Evolutionary conservation across 106 monocot genomes (phyloP).

Genomic region (Dendrobium catenatum): DNA sequence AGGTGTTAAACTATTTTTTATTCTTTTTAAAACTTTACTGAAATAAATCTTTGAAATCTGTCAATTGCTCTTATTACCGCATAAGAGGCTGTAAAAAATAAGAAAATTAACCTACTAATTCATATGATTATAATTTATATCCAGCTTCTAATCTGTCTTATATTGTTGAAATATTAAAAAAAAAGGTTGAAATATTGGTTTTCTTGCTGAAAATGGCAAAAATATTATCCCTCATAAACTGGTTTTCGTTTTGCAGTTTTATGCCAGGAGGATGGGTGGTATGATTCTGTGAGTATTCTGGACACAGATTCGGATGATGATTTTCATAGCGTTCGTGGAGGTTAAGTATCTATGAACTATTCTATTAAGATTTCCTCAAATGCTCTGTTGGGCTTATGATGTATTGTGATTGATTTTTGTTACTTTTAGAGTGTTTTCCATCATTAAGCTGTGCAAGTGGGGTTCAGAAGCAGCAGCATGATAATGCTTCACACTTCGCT

Average conservation of each 20-base stretch:
- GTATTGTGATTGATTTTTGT: background rate
- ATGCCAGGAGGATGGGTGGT: constrained; percentile 53
- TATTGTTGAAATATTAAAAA: background rate
- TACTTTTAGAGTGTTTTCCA: constrained; percentile 45
- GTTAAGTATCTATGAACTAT: constrained; percentile 10
- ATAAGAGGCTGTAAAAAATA: background rate
- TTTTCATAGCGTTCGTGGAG: constrained; percentile 53
- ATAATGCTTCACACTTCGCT: constrained; percentile 26
- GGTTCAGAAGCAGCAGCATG: constrained; percentile 14
- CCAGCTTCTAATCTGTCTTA: background rate
- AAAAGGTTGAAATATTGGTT: background rate
- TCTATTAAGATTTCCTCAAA: background rate
- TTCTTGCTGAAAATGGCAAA: constrained; percentile 5
- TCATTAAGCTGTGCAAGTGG: constrained; percentile 21
- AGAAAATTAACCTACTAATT: too few relatives aligned
- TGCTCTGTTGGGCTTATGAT: background rate
- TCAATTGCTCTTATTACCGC: background rate
- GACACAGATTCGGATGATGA: constrained; percentile 55
- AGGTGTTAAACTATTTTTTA: background rate
- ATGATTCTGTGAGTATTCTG: constrained; percentile 46
- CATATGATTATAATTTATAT: background rate
- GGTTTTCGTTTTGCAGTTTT: constrained; percentile 20
- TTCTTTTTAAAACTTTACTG: background rate
- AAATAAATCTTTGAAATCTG: background rate
- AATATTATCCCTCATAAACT: background rate